phyloP scores from a whole-genome alignment of 257 asterid genomes.

The Solanum okadae region DNA sequence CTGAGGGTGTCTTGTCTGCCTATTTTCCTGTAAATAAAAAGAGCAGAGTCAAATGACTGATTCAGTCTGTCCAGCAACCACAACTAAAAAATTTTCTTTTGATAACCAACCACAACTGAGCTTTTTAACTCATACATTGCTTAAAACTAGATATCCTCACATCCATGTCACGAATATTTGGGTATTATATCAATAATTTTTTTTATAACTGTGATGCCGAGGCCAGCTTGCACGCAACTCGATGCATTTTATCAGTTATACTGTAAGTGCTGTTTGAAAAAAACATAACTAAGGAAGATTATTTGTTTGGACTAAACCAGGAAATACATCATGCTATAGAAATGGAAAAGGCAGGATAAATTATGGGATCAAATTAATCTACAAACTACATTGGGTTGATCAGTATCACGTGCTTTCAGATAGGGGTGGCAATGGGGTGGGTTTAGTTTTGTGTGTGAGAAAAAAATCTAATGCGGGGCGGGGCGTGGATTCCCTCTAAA shows the following conservation, averaged over 20 bases:
- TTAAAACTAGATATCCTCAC: neutral
- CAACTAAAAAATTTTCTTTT: neutral
- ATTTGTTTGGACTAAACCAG: neutral
- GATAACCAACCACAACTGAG: neutral
- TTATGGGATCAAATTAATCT: neutral
- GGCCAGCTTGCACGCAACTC: neutral
- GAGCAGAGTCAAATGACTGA: neutral
- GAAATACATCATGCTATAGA: neutral
- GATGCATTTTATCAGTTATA: neutral
- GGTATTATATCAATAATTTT: neutral
- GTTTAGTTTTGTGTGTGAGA: neutral
- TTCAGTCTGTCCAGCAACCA: neutral
- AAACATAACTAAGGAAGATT: neutral
- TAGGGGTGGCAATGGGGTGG: neutral
- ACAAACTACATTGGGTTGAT: neutral
- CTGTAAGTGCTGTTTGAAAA: neutral
- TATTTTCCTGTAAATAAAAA: slow-evolving; percentile 64
- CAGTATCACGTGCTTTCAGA: neutral
- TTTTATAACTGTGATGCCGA: neutral
- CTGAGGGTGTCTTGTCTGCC: slow-evolving; percentile 86
- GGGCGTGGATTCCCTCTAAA: neutral
- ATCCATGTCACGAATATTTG: neutral
- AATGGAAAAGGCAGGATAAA: neutral
- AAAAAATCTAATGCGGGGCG: neutral
- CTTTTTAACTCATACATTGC: neutral